Conservation (phyloP, 768 basidiomycete species). For the Hypholoma fasciculare region DNA sequence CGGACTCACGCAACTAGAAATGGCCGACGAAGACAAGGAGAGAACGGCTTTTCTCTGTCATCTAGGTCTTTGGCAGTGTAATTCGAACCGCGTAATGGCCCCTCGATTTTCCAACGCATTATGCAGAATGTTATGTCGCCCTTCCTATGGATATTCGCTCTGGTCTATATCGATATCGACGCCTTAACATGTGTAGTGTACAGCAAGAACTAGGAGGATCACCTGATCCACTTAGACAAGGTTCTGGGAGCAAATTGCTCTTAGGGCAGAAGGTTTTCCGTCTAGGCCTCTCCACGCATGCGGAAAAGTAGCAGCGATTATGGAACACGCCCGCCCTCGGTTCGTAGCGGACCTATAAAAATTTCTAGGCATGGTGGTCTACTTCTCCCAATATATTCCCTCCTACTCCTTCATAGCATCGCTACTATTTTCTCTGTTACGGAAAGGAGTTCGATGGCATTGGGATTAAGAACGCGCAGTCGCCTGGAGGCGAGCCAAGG, state of each 20-base stretch:
- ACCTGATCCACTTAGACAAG: not conserved
- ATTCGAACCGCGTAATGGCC: not conserved
- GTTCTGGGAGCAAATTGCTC: not conserved
- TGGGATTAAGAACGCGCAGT: not conserved
- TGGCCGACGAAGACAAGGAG: not conserved
- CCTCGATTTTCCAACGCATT: not conserved
- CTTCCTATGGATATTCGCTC: not conserved
- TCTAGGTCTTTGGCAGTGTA: not conserved
- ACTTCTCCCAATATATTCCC: not conserved
- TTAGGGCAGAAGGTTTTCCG: not conserved
- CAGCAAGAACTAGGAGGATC: not conserved
- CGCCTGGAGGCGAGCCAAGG: too few species aligned
- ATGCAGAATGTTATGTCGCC: not conserved
- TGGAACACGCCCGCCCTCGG: not conserved
- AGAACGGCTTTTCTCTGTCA: not conserved
- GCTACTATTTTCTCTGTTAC: not conserved
- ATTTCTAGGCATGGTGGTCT: not conserved
- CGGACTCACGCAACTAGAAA: not conserved
- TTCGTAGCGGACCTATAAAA: not conserved
- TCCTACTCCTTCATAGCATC: not conserved
- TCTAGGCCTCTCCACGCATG: not conserved
- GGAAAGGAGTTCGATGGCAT: not conserved
- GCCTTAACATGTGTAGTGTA: too few species aligned
- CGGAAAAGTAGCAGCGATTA: not conserved
- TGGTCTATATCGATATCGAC: slow-evolving; percentile 8